Percentiles rank a stretch among this genome's conserved stretches.
Conservation (phyloP, 805 yeast species). For the Schizosaccharomyces octosporus region DNA sequence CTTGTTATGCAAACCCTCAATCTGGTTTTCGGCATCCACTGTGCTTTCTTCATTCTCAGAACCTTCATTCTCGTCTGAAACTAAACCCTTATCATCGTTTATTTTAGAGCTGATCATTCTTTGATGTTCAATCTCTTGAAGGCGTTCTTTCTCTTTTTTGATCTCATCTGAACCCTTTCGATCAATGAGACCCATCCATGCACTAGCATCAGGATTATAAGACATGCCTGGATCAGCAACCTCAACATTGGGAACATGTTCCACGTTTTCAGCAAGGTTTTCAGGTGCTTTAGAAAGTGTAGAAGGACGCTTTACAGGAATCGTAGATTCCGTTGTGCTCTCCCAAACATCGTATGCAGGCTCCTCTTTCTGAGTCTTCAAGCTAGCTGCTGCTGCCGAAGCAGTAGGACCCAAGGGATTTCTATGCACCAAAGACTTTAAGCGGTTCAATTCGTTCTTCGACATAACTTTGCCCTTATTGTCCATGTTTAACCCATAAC, state of each 20-base stretch:
- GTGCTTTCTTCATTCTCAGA: slow-evolving; percentile 23
- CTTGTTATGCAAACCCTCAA: not conserved
- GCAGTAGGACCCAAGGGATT: slow-evolving; percentile 23
- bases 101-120: slow-evolving; percentile 40
- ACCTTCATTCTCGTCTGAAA: slow-evolving; percentile 14
- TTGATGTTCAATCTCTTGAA: slow-evolving; percentile 35
- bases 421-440: slow-evolving; percentile 15
- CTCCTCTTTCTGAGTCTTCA: slow-evolving; percentile 5
- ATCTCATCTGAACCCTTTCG: slow-evolving; percentile 31
- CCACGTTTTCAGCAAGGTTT: slow-evolving; percentile 30
- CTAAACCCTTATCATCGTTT: slow-evolving; percentile 23
- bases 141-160: slow-evolving; percentile 29
- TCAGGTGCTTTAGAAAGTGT: slow-evolving; percentile 29
- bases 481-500: not conserved
- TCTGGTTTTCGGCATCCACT: slow-evolving; percentile 23
- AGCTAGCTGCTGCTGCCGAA: not conserved
- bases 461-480: slow-evolving; percentile 28
- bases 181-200: slow-evolving; percentile 53
- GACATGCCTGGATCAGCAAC: slow-evolving; percentile 73
- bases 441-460: slow-evolving; percentile 33
- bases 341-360: slow-evolving; percentile 10
- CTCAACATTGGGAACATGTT: slow-evolving; percentile 12
- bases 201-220: slow-evolving; percentile 65
- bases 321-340: slow-evolving; percentile 16
- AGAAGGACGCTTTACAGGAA: slow-evolving; percentile 10